Evolutionary conservation across 73 alveolate genomes (phyloP), one percentile per base, ranked within the genome.

Genomic region (Paramecium primaurelia): DNA sequence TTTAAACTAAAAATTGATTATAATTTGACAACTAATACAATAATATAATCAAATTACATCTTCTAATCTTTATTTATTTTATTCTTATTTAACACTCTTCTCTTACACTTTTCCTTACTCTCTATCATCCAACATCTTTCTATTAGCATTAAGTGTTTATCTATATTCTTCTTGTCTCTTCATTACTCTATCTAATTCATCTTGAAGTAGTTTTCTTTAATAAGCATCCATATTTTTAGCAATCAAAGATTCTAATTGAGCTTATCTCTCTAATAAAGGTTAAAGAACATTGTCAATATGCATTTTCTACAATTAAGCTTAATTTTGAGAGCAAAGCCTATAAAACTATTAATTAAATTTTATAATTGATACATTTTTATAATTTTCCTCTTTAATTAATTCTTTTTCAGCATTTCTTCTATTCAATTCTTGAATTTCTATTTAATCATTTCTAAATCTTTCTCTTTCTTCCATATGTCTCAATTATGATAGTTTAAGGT

Each of bases 401-500:
- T 80, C 91, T 36, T 80, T 80, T 25, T 80, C 91, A 10, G 91
- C 91, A 80, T 80, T 80, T 49, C 91, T 80, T 80, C 77, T 80
- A 80, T 80, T 80, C 10, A 80, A 49, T 45, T 80, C 91, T 30
- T 80, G 34, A 26, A 80, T 80, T 36, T 80, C 91, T 2, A 49
- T 44, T 49, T 80, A 47, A 80, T 80, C 91, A 80, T 47, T 80
- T 36, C 58, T 80, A 47, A 25, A 80, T 45, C 75, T 40, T 58
- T 80, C 71, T 80, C 58, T 80, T 45, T 80, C 91, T 49, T 80
- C 91, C 58, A 42, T 32, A 80, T 80, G 91, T 26, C 73, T 80
- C 6, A 80, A 47, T 3, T 80, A 11, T 0, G 91, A 34, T 64
- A 80, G 22, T 45, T 44, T 80, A 3, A 80, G 14, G 14, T 80